Base-by-base conservation (phyloP, 495 filamentous ascomycete genomes). In the Staphylotrichum tortipilum region DNA sequence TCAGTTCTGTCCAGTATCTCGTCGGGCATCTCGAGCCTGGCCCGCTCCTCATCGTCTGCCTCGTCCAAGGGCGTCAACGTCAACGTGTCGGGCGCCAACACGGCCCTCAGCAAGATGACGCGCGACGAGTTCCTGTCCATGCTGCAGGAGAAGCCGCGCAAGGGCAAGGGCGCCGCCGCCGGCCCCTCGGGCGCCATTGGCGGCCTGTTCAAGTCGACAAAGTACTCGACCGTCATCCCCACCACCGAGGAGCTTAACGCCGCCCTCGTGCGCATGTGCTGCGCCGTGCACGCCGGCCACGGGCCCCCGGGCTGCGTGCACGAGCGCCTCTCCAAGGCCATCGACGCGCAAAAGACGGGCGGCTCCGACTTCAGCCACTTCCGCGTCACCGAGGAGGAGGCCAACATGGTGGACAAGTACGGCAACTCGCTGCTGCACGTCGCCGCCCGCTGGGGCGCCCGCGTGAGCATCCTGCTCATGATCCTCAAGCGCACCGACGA, bases 1-100 rank as follows among this genome's bases (percentile, higher is more conserved):
- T 65, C 62, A 21, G 60, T 65, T 12, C 49, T 65, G 6, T 63
- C 62, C 23, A 65, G 62, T 35, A 65, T 65, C 43, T 65, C 62
- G 31, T 63, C 62, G 3, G 62, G 62, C 11, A 65, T 65, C 24
- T 57, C 53, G 19, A 65, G 62, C 31, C 47, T 65, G n/a, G 62
- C 62, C 1, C 53, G 62, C 4, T 65, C 62, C 1, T 61, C 62
- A 0, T 65, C 62, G 0, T 63, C 62, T 5, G 58, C 58, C 3
- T 65, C 62, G 0, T 65, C 62, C 23, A 63, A 61, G 36, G 50
- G 52, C 23, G 36, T 53, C 19, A 53, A 50, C 46, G 21, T 59
- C 4, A 61, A 59, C 49, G 48, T 47, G 7, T 40, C 41, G 4
- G 55, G 55, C 35, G 53, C 52, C 24, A 62, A 58, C 35, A 49